Conservation (phyloP, 345 rosid species). For the Conringia planisiliqua region DNA sequence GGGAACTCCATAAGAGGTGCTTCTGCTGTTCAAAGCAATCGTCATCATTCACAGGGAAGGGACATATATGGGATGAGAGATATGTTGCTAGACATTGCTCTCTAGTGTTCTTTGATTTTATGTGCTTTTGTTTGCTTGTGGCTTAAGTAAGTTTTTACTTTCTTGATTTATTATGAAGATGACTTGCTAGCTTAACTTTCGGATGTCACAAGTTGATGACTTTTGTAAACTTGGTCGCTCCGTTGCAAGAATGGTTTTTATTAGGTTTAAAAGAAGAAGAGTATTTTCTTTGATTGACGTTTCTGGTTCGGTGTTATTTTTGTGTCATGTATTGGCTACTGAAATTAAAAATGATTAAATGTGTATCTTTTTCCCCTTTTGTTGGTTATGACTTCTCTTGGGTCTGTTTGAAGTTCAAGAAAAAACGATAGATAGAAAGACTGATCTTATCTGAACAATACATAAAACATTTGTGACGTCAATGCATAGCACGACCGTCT, state of each 20-base stretch:
- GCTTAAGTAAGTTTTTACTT: slow-evolving; percentile 13
- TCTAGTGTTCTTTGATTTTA: slow-evolving; percentile 24
- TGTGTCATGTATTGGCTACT: neutral
- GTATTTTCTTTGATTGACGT: neutral
- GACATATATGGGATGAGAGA: slow-evolving; percentile 44
- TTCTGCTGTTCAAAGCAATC: slow-evolving; percentile 48
- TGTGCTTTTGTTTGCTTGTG: slow-evolving; percentile 13
- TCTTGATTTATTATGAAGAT: slow-evolving; percentile 22
- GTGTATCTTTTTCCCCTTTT: neutral
- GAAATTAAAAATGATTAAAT: neutral
- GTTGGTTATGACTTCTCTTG: too few species aligned
- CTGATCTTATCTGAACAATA: too few species aligned
- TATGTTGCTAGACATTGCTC: slow-evolving; percentile 45
- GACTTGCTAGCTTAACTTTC: slow-evolving; percentile 31
- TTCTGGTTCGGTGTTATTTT: neutral
- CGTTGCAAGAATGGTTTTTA: slow-evolving; percentile 7
- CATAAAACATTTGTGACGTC: too few species aligned
- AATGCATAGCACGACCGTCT: too few species aligned
- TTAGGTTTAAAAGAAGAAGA: neutral
- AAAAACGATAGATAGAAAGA: too few species aligned
- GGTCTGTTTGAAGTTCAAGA: too few species aligned
- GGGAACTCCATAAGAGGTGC: slow-evolving; percentile 40
- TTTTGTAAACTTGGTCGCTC: slow-evolving; percentile 16
- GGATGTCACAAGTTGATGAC: slow-evolving; percentile 22
- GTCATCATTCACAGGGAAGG: slow-evolving; percentile 62